Conservation (phyloP, 208 protist species). For the Leptomonas pyrrhocoris region DNA sequence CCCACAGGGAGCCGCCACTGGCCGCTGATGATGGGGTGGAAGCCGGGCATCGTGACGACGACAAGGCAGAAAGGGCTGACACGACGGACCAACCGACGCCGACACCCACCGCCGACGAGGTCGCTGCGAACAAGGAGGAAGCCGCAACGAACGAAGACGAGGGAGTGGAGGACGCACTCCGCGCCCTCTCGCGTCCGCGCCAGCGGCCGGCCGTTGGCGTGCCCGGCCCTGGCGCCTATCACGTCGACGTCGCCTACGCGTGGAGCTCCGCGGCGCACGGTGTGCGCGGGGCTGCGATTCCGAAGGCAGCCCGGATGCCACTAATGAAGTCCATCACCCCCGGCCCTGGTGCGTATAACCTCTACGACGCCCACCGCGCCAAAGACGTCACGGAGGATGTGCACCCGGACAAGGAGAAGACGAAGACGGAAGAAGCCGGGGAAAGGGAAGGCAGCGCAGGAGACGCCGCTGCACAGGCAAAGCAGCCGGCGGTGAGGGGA, state of each 20-base stretch:
- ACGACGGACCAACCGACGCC: not conserved
- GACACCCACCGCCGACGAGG: not conserved
- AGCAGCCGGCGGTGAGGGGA: not conserved
- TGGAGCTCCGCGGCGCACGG: conserved; percentile 24
- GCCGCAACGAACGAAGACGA: not conserved
- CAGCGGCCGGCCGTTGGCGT: conserved; percentile 10
- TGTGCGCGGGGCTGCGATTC: conserved; percentile 27
- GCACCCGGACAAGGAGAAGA: not conserved
- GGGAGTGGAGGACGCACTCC: not conserved
- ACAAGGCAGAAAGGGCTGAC: too few relatives aligned
- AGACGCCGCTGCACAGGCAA: not conserved
- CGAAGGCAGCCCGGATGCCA: conserved; percentile 35
- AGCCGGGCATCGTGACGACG: not conserved
- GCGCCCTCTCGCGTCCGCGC: conserved; percentile 21
- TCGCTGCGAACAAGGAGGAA: not conserved
- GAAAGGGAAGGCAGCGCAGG: not conserved
- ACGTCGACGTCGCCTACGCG: conserved; percentile 47
- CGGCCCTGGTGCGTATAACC: conserved; percentile 28
- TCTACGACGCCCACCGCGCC: not conserved
- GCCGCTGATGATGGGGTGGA: not conserved
- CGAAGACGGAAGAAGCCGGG: not conserved
- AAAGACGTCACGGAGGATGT: conserved; percentile 1
- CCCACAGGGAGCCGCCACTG: not conserved
- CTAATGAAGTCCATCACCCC: conserved; percentile 25
- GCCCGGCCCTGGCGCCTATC: conserved; percentile 71